Conservation (phyloP, 768 basidiomycete species). For the Podaxis pistillaris region DNA sequence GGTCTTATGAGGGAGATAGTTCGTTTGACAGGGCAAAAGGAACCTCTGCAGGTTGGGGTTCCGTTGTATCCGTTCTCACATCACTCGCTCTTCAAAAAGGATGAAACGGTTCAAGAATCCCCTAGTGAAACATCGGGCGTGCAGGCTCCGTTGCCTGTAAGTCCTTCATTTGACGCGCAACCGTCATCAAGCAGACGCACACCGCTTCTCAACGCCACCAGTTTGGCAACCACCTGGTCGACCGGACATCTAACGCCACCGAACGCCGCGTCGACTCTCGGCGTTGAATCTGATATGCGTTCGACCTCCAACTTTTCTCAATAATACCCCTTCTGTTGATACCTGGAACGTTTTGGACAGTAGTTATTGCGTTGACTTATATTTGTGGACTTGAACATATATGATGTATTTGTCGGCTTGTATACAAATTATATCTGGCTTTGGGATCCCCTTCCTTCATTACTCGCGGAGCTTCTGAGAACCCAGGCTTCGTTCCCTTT, state of each 20-base stretch:
- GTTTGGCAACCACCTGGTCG: not conserved
- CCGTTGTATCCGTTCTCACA: slow-evolving; percentile 84
- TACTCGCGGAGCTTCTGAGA: slow-evolving; percentile 15
- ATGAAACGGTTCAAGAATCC: slow-evolving; percentile 25
- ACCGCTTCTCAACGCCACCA: not conserved
- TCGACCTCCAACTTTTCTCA: slow-evolving; percentile 5
- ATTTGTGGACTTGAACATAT: not conserved
- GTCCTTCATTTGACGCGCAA: slow-evolving; percentile 33
- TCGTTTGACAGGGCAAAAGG: slow-evolving; percentile 76
- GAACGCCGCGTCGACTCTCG: not conserved
- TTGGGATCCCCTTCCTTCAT: slow-evolving; percentile 2
- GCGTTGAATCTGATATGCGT: slow-evolving; percentile 11
- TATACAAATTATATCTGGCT: slow-evolving; percentile 6
- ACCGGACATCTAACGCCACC: not conserved
- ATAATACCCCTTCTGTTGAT: slow-evolving; percentile 10
- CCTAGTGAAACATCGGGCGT: slow-evolving; percentile 11
- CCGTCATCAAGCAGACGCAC: slow-evolving; percentile 20
- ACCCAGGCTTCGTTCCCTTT: slow-evolving; percentile 50
- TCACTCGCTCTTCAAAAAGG: slow-evolving; percentile 55
- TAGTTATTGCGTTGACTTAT: not conserved
- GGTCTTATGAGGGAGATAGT: slow-evolving; percentile 86
- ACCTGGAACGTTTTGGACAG: not conserved
- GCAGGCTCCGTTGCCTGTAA: slow-evolving; percentile 38
- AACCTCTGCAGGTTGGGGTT: slow-evolving; percentile 76
- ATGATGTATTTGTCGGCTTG: slow-evolving; percentile 11